Evolutionary conservation across 2,329 filamentous ascomycete genomes (phyloP).

Genomic region (Coniochaeta sp.): DNA sequence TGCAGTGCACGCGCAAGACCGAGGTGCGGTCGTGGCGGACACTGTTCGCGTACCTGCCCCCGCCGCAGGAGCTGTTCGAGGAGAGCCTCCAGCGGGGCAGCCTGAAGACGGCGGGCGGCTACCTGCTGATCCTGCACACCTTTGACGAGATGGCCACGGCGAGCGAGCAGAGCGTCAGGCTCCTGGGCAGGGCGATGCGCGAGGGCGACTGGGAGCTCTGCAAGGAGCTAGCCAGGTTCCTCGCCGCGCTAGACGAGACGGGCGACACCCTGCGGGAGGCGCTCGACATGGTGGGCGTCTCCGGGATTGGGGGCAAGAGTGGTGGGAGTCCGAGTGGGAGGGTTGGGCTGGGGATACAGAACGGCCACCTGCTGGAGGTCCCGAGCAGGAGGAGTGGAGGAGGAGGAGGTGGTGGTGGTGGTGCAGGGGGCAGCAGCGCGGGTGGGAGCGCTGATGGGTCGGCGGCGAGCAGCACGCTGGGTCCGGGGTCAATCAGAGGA

Average conservation of each 20-base stretch:
- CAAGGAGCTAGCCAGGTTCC: slow-evolving; percentile 88
- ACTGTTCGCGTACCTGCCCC: slow-evolving; percentile 83
- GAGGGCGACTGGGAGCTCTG: slow-evolving; percentile 94
- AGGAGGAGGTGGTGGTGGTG: not conserved
- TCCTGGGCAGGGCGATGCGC: slow-evolving; percentile 73
- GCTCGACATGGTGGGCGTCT: slow-evolving; percentile 53
- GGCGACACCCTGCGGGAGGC: slow-evolving; percentile 72
- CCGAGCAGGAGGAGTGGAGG: not conserved
- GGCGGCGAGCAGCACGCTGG: slow-evolving; percentile 6
- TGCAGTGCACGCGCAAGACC: slow-evolving; percentile 95
- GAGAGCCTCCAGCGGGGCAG: slow-evolving; percentile 79
- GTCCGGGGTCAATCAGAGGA: slow-evolving; percentile 5
- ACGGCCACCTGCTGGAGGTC: not conserved
- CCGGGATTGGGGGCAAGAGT: slow-evolving; percentile 13
- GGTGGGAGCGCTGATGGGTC: slow-evolving; percentile 9
- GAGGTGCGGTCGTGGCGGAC: slow-evolving; percentile 94
- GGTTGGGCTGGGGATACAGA: slow-evolving; percentile 1
- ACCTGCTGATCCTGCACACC: slow-evolving; percentile 89
- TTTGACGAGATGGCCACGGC: slow-evolving; percentile 62
- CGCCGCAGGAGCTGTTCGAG: slow-evolving; percentile 87
- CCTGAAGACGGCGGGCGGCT: slow-evolving; percentile 91
- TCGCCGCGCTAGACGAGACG: slow-evolving; percentile 84
- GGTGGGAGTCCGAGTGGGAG: slow-evolving; percentile 4
- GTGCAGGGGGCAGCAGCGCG: not conserved
- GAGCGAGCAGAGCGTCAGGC: slow-evolving; percentile 69